A percentile compares a stretch with the other conserved stretches of the same genome.
phyloP scores from a whole-genome alignment of 441 rosid genomes.

The Geranium incanum region DNA sequence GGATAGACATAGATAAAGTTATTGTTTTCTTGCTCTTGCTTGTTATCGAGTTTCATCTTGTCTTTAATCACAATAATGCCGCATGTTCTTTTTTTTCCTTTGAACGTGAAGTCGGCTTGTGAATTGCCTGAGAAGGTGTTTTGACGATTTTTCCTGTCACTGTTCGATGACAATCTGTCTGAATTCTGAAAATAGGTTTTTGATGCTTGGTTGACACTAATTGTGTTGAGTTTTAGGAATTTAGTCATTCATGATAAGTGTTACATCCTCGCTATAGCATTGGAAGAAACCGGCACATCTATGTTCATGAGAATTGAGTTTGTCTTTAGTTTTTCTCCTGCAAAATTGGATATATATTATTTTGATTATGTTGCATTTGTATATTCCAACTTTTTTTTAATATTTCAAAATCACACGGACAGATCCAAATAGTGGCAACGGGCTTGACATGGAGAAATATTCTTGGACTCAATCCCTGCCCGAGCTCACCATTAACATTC shows the following conservation, averaged over 20 bases:
- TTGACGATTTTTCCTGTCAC: not conserved
- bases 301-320: not conserved
- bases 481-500: slow-evolving; percentile 67
- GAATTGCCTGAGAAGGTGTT: not conserved
- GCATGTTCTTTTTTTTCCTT: not conserved
- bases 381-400: not conserved
- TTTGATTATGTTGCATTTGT: not conserved
- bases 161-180: not conserved
- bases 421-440: slow-evolving; percentile 91
- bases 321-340: not conserved
- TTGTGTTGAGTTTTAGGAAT: not conserved
- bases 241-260: not conserved
- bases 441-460: slow-evolving; percentile 77
- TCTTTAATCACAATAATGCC: too few relatives aligned
- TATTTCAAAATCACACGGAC: slow-evolving; percentile 14
- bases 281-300: not conserved
- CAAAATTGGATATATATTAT: not conserved
- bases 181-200: not conserved
- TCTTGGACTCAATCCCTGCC: slow-evolving; percentile 86
- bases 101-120: not conserved
- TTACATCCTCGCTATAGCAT: not conserved
- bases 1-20: not conserved
- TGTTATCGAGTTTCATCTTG: not conserved
- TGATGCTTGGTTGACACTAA: not conserved
- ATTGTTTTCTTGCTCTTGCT: not conserved